Percentiles rank a stretch among this genome's conserved stretches.
These are phyloP conservation scores for Pseudocercospora fijiensis DNA, from an alignment of 2,329 filamentous ascomycete genomes.

Conservation along the genomic window DNA sequence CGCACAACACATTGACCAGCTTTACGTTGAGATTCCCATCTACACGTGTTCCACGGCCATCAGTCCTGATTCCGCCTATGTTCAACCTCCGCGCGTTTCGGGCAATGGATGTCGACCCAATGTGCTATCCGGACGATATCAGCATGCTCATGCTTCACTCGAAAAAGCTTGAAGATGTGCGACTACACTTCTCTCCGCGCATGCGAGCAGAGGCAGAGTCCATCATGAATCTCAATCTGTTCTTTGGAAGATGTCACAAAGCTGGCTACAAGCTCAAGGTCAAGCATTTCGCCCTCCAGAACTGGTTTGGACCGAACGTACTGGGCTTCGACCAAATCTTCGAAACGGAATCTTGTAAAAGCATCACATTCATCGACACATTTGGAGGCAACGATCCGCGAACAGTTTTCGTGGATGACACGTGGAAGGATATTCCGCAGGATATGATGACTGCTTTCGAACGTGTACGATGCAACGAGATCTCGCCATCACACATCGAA, in stretches of 20 bases:
- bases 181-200: slow-evolving; percentile 60
- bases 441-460: slow-evolving; percentile 23
- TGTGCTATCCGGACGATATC: slow-evolving; percentile 65
- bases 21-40: slow-evolving; percentile 58
- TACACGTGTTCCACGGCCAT: slow-evolving; percentile 57
- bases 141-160: slow-evolving; percentile 56
- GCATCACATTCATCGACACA: slow-evolving; percentile 56
- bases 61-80: slow-evolving; percentile 56
- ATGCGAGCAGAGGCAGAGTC: slow-evolving; percentile 61
- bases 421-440: slow-evolving; percentile 46
- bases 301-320: slow-evolving; percentile 56
- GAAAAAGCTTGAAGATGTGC: slow-evolving; percentile 55
- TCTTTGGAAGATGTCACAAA: slow-evolving; percentile 57
- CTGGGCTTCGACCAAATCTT: slow-evolving; percentile 49
- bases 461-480: slow-evolving; percentile 30
- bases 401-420: slow-evolving; percentile 56
- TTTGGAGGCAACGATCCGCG: slow-evolving; percentile 48
- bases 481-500: slow-evolving; percentile 31
- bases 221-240: slow-evolving; percentile 54
- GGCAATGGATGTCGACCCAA: slow-evolving; percentile 60
- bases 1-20: slow-evolving; percentile 51
- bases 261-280: slow-evolving; percentile 49
- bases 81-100: slow-evolving; percentile 55
- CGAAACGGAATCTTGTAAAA: slow-evolving; percentile 44
- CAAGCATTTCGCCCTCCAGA: slow-evolving; percentile 56